Evolutionary conservation across 2,329 filamentous ascomycete species (phyloP).

Genomic region (Monosporascus sp.): DNA sequence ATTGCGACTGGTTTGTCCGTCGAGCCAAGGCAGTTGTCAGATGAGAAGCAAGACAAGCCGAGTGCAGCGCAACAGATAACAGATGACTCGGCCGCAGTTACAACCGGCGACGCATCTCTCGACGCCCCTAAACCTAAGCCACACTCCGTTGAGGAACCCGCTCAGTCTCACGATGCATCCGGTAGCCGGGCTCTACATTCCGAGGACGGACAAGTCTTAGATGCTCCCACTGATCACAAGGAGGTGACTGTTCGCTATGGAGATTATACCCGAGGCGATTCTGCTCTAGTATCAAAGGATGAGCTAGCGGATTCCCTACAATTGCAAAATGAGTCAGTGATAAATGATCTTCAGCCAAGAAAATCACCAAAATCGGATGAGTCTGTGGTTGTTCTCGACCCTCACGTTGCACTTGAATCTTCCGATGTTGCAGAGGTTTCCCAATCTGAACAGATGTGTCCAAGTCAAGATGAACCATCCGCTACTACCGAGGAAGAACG

Average conservation of each 20-base stretch:
- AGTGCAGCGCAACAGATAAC: not conserved
- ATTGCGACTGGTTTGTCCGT: constrained; percentile 5
- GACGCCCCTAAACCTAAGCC: not conserved
- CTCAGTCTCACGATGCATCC: constrained; percentile 2
- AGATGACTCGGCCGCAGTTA: not conserved
- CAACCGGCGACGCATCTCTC: not conserved
- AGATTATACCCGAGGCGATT: not conserved
- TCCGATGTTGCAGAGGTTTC: not conserved
- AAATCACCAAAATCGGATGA: not conserved
- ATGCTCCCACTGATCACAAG: not conserved
- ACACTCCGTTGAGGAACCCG: not conserved
- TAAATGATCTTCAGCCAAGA: not conserved
- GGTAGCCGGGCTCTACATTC: not conserved
- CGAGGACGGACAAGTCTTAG: constrained; percentile 1
- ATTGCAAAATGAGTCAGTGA: constrained; percentile 8
- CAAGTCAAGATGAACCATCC: constrained; percentile 10
- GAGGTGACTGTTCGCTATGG: not conserved
- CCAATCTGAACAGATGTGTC: constrained; percentile 4
- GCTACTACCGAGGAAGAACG: constrained; percentile 14
- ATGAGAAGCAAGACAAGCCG: not conserved
- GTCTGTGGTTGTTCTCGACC: not conserved
- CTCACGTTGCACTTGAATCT: too few relatives aligned
- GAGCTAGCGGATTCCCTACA: constrained; percentile 10
- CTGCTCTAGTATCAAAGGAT: constrained; percentile 6
- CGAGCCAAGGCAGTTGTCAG: constrained; percentile 1